These are phyloP conservation scores for Cudoniella acicularis DNA, from an alignment of 495 filamentous ascomycete species.

Conservation along the genomic window DNA sequence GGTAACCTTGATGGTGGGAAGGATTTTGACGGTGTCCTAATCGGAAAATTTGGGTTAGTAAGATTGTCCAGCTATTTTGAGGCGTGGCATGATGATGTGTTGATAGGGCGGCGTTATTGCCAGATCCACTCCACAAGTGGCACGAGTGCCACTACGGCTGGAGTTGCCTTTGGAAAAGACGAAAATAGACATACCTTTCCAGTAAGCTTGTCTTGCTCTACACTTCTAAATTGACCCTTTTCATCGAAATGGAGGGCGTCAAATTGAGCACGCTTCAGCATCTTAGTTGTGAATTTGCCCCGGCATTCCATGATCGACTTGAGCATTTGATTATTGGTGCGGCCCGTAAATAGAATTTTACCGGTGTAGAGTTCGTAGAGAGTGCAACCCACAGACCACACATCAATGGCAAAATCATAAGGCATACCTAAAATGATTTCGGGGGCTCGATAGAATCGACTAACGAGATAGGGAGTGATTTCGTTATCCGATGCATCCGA, in stretches of 20 bases:
- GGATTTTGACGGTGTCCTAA: constrained; percentile 58
- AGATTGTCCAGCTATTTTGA: not conserved
- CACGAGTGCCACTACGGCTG: constrained; percentile 22
- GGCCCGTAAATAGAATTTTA: constrained; percentile 92
- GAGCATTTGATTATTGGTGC: constrained; percentile 97
- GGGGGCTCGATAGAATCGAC: constrained; percentile 93
- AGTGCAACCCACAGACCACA: constrained; percentile 97
- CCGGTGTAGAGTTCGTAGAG: constrained; percentile 96
- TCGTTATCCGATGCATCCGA: constrained; percentile 86
- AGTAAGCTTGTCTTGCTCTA: constrained; percentile 80
- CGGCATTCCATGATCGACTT: constrained; percentile 93
- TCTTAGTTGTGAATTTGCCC: constrained; percentile 84
- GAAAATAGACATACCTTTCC: constrained; percentile 57
- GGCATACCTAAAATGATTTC: constrained; percentile 96
- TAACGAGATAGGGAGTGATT: constrained; percentile 89
- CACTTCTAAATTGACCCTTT: constrained; percentile 77
- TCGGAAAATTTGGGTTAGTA: constrained; percentile 3
- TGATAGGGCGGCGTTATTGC: not conserved
- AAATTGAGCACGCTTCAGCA: constrained; percentile 75
- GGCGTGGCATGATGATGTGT: not conserved
- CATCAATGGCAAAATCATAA: constrained; percentile 90
- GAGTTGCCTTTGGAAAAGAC: constrained; percentile 6
- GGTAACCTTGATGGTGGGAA: constrained; percentile 75
- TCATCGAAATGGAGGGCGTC: constrained; percentile 81
- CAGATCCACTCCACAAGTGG: constrained; percentile 1